phyloP scores from a whole-genome alignment of 73 alveolate species.

The Breviolum minutum region DNA sequence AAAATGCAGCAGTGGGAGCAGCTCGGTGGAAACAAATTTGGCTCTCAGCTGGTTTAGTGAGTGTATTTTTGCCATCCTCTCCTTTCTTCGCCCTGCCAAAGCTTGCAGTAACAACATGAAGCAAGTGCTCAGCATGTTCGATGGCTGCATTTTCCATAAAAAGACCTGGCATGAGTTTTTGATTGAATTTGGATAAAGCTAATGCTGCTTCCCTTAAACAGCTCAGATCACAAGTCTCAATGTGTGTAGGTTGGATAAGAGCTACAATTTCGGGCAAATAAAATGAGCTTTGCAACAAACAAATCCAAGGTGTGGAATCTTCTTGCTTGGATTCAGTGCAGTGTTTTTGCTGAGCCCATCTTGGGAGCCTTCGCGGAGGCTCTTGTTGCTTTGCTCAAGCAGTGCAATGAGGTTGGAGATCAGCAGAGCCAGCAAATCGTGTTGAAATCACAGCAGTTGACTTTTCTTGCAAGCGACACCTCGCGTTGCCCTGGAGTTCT shows the following conservation, averaged over 20 bases:
- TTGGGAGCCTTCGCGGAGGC: slow-evolving; percentile 17
- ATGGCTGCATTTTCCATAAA: not conserved
- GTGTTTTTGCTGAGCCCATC: slow-evolving; percentile 15
- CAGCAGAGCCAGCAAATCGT: too few relatives aligned
- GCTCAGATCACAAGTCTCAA: not conserved
- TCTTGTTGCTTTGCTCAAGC: not conserved
- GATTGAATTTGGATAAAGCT: not conserved
- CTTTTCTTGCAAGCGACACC: not conserved
- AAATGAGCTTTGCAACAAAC: not conserved
- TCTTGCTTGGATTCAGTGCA: not conserved
- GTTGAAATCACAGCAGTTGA: not conserved
- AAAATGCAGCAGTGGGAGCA: too few relatives aligned
- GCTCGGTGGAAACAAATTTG: not conserved
- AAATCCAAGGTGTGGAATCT: not conserved
- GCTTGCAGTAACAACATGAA: not conserved
- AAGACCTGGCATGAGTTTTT: not conserved
- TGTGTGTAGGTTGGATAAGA: too few relatives aligned
- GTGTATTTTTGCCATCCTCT: not conserved
- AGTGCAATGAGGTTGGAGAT: too few relatives aligned
- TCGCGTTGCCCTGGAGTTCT: too few relatives aligned
- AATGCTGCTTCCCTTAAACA: not conserved
- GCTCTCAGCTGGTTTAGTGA: not conserved
- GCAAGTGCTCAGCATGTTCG: slow-evolving; percentile 7
- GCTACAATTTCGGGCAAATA: not conserved
- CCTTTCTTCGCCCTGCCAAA: not conserved